Evolutionary conservation across 2,329 filamentous ascomycete species (phyloP).

Genomic region (Colletotrichum sp.): DNA sequence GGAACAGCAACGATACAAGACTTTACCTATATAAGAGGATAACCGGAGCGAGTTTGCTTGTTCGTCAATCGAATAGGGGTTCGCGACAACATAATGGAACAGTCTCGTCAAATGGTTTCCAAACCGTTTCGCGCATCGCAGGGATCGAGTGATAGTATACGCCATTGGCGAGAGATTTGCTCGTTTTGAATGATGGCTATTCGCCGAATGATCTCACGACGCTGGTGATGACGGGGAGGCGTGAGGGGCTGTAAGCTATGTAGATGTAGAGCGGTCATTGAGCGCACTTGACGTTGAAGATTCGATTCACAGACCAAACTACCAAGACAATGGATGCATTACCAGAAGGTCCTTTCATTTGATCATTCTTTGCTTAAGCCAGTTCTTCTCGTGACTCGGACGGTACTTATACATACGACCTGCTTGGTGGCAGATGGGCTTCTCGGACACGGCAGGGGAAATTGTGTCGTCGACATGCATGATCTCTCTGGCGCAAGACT

Average conservation of each 20-base stretch:
- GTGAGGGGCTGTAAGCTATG: neutral
- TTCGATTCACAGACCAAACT: neutral
- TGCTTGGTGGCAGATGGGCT: neutral
- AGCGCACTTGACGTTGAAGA: neutral
- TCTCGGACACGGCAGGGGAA: neutral
- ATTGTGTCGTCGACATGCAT: rapidly evolving
- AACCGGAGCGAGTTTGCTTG: neutral
- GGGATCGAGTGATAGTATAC: neutral
- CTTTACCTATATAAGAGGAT: neutral
- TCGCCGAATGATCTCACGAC: neutral
- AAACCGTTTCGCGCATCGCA: neutral
- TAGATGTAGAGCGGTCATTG: rapidly evolving
- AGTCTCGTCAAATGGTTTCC: neutral
- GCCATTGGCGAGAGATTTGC: rapidly evolving
- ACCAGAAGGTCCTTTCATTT: rapidly evolving
- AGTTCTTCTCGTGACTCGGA: neutral
- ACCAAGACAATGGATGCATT: neutral
- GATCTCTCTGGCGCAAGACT: neutral
- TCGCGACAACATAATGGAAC: too few relatives aligned
- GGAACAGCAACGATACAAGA: neutral
- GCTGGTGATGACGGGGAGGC: rapidly evolving
- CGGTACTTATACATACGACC: neutral
- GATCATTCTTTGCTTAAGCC: neutral
- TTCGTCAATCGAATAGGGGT: neutral
- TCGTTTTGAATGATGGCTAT: neutral